Evolutionary conservation across 257 asterid genomes (phyloP), one percentile per base, ranked within the genome.

Genomic region (Gentiana macrophylla): DNA sequence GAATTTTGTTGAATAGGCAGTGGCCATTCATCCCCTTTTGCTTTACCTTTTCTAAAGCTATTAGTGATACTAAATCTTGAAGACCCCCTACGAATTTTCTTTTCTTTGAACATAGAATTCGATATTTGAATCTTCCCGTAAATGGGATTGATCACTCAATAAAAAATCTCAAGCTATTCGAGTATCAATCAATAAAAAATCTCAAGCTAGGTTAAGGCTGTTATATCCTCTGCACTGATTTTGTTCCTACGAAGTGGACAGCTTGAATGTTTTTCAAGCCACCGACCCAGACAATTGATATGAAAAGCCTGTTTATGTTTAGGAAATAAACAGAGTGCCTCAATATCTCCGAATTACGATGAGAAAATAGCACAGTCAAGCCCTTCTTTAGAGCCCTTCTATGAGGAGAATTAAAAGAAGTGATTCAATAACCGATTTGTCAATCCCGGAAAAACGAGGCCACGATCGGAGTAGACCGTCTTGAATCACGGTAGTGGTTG

Each of bases 331-430:
- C 91, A 32, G 0, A 84, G 71, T 37, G 79, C 47, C 46, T 84
- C 94, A 11, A 60, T 63, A 33, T 79, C 91, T 34, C 71, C 73
- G 57, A 75, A 84, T 52, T 51, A 77, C 2, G 87, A 70, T 2
- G 82, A 61, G 24, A 91, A 84, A 38, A 84, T 86, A 5, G 84
- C 56, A 67, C 94, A 84, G n/a, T 84, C 94, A 3, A 84, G 82
- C 32, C 86, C 91, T 3, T 75, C 61, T 24, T 51, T 59, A 3
- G 74, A 63, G 0, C 94, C 94, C 34, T 36, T 64, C 0, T 81
- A 80, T 12, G 72, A 61, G 2, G 82, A 77, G 50, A 82, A 84
- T 1, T 75, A 69, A 72, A 13, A 91, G 94, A 33, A 84, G 81
- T 0, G 86, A 84, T 32, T 79, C 86, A 2, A 81, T 68, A 4